These are phyloP conservation scores for Mycena sanguinolenta DNA, from an alignment of 768 basidiomycete genomes.

Conservation along the genomic window DNA sequence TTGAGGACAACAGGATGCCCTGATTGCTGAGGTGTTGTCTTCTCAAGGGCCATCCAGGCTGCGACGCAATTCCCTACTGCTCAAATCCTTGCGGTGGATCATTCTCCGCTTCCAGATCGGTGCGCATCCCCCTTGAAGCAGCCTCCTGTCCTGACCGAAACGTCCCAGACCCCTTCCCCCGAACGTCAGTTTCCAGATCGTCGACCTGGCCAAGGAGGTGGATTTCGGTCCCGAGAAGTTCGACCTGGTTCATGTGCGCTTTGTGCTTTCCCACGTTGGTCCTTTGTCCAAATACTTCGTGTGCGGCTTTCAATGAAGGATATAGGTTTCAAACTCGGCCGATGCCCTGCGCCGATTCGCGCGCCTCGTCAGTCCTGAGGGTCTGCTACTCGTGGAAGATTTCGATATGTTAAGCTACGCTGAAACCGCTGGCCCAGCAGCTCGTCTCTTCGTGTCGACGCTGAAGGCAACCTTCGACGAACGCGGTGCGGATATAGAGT, in stretches of 20 bases:
- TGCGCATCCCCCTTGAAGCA: background rate
- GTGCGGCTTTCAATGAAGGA: background rate
- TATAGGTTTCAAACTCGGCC: background rate
- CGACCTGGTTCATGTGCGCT: conserved; percentile 13
- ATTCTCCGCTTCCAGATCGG: background rate
- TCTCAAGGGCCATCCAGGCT: conserved; percentile 7
- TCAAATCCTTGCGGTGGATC: conserved; percentile 13
- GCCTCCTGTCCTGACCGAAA: background rate
- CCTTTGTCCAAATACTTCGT: background rate
- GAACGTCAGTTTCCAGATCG: conserved; percentile 1
- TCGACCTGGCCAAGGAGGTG: background rate
- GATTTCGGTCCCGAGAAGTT: background rate
- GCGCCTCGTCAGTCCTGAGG: conserved; percentile 4
- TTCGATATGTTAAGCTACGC: background rate
- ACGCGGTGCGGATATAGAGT: background rate
- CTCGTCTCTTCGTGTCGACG: background rate
- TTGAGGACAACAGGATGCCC: background rate
- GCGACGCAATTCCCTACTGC: conserved; percentile 12
- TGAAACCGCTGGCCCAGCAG: background rate
- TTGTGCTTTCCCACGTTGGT: conserved; percentile 8
- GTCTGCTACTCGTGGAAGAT: conserved; percentile 18
- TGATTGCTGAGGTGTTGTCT: background rate
- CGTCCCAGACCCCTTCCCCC: background rate
- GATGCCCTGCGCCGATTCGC: background rate
- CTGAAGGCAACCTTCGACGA: background rate